phyloP scores from a whole-genome alignment of 768 basidiomycete species.

The Brasilioporus rufonigricans region DNA sequence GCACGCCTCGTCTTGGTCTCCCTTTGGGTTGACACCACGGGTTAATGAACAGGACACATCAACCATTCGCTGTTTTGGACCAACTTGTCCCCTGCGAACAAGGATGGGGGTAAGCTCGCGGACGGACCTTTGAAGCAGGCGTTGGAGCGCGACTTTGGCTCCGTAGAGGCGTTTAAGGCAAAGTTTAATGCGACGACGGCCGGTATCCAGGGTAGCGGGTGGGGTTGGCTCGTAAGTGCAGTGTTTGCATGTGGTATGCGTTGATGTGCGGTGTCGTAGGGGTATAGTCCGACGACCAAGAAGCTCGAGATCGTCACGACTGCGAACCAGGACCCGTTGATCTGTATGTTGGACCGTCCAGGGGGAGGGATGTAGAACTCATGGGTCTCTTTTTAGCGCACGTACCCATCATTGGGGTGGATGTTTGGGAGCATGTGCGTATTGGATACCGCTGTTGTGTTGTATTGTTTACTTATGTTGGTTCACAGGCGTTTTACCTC shows the following conservation, averaged over 20 bases:
- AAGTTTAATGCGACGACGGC: conserved; percentile 85
- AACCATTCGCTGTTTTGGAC: conserved; percentile 98
- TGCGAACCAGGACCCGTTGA: conserved; percentile 91
- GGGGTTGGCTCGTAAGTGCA: conserved; percentile 88
- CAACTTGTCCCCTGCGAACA: conserved; percentile 77
- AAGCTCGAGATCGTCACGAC: conserved; percentile 92
- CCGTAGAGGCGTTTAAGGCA: conserved; percentile 82
- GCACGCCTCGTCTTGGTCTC: not conserved
- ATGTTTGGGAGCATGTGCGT: conserved; percentile 94
- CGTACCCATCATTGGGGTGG: conserved; percentile 90
- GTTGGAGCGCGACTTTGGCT: conserved; percentile 80
- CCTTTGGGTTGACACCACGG: not conserved
- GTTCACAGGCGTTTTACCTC: conserved; percentile 63
- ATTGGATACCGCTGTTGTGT: conserved; percentile 6
- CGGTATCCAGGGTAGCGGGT: conserved; percentile 94
- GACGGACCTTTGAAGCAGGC: conserved; percentile 73
- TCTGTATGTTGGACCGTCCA: conserved; percentile 40
- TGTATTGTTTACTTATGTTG: conserved; percentile 1
- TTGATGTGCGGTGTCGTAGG: conserved; percentile 40
- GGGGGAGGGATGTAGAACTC: not conserved
- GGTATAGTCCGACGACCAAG: conserved; percentile 61
- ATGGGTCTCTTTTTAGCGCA: conserved; percentile 49
- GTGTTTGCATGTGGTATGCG: not conserved
- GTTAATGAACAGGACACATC: conserved; percentile 59
- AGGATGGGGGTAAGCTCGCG: conserved; percentile 61